These are phyloP conservation scores for Diaporthe longicolla DNA, from an alignment of 2,329 filamentous ascomycete genomes.

Conservation along the genomic window DNA sequence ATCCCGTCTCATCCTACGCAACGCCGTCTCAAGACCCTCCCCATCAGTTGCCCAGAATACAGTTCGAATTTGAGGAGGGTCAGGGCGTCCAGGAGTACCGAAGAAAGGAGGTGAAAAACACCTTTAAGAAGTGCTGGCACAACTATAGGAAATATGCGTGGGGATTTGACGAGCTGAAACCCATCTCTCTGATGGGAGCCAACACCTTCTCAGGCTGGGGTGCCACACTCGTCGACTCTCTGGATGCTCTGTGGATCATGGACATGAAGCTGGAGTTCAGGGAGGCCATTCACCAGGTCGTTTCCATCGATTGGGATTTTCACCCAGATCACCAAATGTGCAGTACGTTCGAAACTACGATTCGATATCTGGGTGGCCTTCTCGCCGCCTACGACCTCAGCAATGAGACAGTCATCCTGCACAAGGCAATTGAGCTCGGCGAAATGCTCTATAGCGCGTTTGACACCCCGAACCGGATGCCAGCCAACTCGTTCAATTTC, in stretches of 20 bases:
- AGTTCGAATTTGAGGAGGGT: conserved; percentile 49
- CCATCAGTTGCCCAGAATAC: conserved; percentile 59
- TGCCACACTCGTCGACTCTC: conserved; percentile 71
- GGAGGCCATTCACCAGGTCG: conserved; percentile 63
- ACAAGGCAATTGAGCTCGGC: conserved; percentile 67
- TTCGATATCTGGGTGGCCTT: conserved; percentile 67
- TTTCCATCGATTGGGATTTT: conserved; percentile 68
- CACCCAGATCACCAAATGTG: conserved; percentile 55
- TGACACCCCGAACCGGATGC: conserved; percentile 68
- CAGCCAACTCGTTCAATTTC: conserved; percentile 62
- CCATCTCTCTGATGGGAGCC: conserved; percentile 61
- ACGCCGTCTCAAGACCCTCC: conserved; percentile 54
- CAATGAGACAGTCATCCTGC: conserved; percentile 59
- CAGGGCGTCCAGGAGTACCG: conserved; percentile 52
- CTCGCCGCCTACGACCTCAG: conserved; percentile 68
- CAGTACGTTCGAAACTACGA: conserved; percentile 75
- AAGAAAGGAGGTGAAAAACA: conserved; percentile 55
- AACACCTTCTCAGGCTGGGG: conserved; percentile 69
- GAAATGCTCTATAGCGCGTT: conserved; percentile 68
- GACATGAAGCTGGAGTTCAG: conserved; percentile 69
- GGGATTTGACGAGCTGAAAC: conserved; percentile 69
- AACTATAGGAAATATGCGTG: conserved; percentile 69
- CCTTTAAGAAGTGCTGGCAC: conserved; percentile 63
- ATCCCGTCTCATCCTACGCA: conserved; percentile 45
- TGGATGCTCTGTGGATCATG: conserved; percentile 74